These are phyloP conservation scores for Erysimum cheiranthoides DNA, from an alignment of 345 rosid genomes.

Conservation along the genomic window DNA sequence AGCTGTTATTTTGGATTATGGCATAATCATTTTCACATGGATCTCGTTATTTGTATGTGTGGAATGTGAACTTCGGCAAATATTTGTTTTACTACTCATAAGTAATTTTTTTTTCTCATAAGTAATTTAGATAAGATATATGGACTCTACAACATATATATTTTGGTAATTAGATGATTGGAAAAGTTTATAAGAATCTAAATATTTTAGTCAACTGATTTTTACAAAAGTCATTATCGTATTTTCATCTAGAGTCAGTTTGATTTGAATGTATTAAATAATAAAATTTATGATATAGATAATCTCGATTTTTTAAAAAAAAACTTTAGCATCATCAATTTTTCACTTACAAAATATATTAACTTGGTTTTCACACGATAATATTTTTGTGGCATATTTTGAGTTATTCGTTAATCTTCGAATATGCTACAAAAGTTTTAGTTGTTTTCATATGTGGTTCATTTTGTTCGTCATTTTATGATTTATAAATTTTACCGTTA, in stretches of 20 bases:
- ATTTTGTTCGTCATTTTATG: not conserved
- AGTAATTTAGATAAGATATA: not conserved
- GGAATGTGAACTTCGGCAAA: not conserved
- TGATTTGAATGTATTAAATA: not conserved
- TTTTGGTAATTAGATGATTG: too few relatives aligned
- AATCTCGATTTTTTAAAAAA: not conserved
- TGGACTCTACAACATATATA: not conserved
- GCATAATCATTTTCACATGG: slow-evolving; percentile 38
- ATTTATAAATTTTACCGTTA: not conserved
- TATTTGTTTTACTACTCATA: slow-evolving; percentile 12
- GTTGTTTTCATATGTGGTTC: not conserved
- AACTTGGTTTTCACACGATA: not conserved
- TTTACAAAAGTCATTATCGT: not conserved
- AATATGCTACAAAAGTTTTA: not conserved
- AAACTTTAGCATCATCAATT: not conserved
- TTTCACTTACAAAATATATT: not conserved
- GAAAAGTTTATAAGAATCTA: not conserved
- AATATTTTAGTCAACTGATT: too few relatives aligned
- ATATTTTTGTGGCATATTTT: not conserved
- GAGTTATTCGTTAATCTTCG: not conserved
- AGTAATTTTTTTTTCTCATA: too few relatives aligned
- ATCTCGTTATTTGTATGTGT: slow-evolving; percentile 17
- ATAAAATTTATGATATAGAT: not conserved
- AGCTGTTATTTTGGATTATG: slow-evolving; percentile 40
- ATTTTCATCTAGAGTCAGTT: not conserved